Evolutionary conservation across 306 rosid species (phyloP), one percentile per base, ranked within the genome.

Genomic region (Prinsepia uniflora): DNA sequence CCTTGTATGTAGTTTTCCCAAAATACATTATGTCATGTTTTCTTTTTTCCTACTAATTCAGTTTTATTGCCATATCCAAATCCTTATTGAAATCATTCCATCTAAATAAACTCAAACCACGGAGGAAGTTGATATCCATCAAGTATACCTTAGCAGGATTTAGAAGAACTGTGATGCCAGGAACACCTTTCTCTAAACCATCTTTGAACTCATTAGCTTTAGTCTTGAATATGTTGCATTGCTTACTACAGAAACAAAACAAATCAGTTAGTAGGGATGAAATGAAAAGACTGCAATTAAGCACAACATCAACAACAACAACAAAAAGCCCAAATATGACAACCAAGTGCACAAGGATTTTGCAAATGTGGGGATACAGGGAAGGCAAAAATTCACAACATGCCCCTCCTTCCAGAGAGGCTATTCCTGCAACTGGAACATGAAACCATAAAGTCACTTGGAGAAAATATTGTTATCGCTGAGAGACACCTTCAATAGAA

Each of bases 121-220:
- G 62, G 14, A 11, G 47, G 63, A 5, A 67, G 49, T 50, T 43
- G 71, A 68, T n/a, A 64, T 48, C 49, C 20, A 30, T 49, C 39
- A 46, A 52, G 59, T 54, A 30, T 85, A 89, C 99, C 97, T 86
- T 87, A 12, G 84, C 83, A 54, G 96, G 97, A 47, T 94, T 94
- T 78, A 89, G 36, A 42, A 71, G 59, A 79, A 89, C 95, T 45
- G 53, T 65, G 71, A 94, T 62, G 57, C 89, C 92, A 74, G 72
- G 1, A 64, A 63, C 70, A 7, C 79, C 76, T 18, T 70, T 64
- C 89, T 85, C 90, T 34, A 94, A 41, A 46, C 92, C 89, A 54
- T 67, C 76, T 76, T 84, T 86, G 83, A 87, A 97, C 80, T 66
- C 22, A 40, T 12, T 12, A 41, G 98, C 98, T 70, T 89, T 86